phyloP scores from a whole-genome alignment of 2,329 filamentous ascomycete genomes.

The Ceratocystis papillata region DNA sequence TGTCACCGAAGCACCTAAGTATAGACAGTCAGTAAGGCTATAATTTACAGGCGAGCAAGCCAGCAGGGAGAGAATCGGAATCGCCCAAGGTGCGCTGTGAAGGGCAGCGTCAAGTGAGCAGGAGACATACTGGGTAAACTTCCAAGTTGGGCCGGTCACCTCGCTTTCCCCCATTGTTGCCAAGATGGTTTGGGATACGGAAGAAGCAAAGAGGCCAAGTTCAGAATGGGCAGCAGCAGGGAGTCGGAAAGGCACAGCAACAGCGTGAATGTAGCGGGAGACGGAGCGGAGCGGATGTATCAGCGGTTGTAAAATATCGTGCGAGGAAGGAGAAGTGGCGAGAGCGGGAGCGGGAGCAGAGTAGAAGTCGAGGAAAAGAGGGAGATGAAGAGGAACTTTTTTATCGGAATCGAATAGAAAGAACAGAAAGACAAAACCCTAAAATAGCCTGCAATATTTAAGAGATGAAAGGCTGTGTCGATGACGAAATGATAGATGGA shows the following conservation, averaged over 20 bases:
- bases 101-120: not conserved
- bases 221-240: conserved; percentile 1
- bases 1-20: conserved; percentile 92
- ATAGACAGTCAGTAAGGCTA: conserved; percentile 20
- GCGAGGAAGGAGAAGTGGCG: not conserved
- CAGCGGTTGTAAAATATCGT: not conserved
- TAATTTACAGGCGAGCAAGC: not conserved
- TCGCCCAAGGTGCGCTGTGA: not conserved
- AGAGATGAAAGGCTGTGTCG: conserved; percentile 11
- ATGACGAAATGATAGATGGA: conserved; percentile 9
- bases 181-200: conserved; percentile 51
- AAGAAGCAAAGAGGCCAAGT: conserved; percentile 13
- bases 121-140: conserved; percentile 88
- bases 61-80: not conserved
- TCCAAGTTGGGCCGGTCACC: conserved; percentile 91
- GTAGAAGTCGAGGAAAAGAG: not conserved
- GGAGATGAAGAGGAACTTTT: conserved; percentile 13
- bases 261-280: not conserved
- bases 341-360: conserved; percentile 3
- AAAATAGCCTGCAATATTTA: not conserved
- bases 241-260: not conserved
- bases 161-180: conserved; percentile 90
- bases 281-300: conserved; percentile 1
- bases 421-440: not conserved
- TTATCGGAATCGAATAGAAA: conserved; percentile 6